A percentile compares a stretch with the other conserved stretches of the same genome.
phyloP scores from a whole-genome alignment of 768 basidiomycete species.

The Russula virescens region DNA sequence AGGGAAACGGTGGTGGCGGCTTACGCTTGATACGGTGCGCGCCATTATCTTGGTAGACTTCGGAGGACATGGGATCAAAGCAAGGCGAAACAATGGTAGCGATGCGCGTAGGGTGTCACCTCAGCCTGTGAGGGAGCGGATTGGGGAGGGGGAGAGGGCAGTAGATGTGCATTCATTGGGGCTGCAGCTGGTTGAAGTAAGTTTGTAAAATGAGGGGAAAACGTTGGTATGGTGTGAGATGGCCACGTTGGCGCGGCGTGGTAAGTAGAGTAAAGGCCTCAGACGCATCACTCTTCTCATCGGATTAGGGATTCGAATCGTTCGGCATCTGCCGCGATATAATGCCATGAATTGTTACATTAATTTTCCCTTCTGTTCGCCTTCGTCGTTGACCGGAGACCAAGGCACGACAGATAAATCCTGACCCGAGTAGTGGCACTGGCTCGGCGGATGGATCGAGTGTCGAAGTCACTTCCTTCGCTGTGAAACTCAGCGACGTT shows the following conservation, averaged over 20 bases:
- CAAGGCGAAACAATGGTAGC: constrained; percentile 1
- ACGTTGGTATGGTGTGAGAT: constrained; percentile 16
- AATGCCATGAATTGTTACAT: too few species aligned
- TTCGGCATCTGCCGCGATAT: constrained; percentile 10
- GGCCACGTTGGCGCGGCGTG: constrained; percentile 19
- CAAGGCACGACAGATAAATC: background rate
- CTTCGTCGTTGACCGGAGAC: background rate
- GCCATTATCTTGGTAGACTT: background rate
- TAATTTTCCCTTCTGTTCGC: background rate
- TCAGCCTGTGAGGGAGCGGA: background rate
- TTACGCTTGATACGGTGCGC: constrained; percentile 43
- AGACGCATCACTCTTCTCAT: constrained; percentile 13
- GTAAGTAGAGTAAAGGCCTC: constrained; percentile 8
- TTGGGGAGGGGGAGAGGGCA: background rate
- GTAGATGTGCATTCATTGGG: background rate
- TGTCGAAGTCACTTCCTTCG: background rate
- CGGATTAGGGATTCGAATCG: background rate
- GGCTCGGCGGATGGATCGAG: background rate
- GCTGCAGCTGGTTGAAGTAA: constrained; percentile 16
- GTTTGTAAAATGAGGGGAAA: constrained; percentile 13
- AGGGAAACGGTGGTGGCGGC: constrained; percentile 48
- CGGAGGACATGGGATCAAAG: constrained; percentile 6
- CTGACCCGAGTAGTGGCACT: background rate
- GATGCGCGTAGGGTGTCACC: background rate
- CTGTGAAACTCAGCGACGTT: background rate